phyloP scores from a whole-genome alignment of 768 basidiomycete genomes.

The Boletus bicolor region DNA sequence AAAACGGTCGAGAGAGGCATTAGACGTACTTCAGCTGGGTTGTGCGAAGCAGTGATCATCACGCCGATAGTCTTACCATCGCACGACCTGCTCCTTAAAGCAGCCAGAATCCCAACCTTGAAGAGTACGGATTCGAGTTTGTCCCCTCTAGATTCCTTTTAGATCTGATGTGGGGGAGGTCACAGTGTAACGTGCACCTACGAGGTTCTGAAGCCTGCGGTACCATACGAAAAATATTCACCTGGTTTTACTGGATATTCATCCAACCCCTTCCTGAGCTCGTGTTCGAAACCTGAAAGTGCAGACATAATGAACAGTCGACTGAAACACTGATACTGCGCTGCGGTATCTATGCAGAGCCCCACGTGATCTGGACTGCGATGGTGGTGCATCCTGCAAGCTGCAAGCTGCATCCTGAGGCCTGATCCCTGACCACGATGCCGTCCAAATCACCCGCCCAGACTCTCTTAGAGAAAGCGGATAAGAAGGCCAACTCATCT shows the following conservation, averaged over 20 bases:
- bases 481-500: conserved; percentile 87
- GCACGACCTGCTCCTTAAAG: conserved; percentile 85
- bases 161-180: conserved; percentile 7
- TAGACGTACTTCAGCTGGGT: conserved; percentile 83
- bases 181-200: conserved; percentile 40
- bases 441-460: conserved; percentile 77
- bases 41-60: conserved; percentile 99
- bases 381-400: neutral
- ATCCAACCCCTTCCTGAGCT: conserved; percentile 49
- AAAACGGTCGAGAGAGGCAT: neutral
- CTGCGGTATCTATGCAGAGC: neutral
- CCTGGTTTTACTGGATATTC: conserved; percentile 70
- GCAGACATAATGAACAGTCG: conserved; percentile 28
- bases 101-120: conserved; percentile 87
- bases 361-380: conserved; percentile 18
- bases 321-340: neutral
- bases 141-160: conserved; percentile 46
- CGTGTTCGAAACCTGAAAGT: conserved; percentile 36
- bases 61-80: conserved; percentile 91
- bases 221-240: conserved; percentile 82
- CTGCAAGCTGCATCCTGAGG: neutral
- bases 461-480: conserved; percentile 76
- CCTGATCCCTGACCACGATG: conserved; percentile 39
- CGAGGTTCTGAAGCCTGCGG: conserved; percentile 91
- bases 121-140: conserved; percentile 90